Evolutionary conservation across 73 alveolate genomes (phyloP).

Genomic region (Tetrahymena malaccensis): DNA sequence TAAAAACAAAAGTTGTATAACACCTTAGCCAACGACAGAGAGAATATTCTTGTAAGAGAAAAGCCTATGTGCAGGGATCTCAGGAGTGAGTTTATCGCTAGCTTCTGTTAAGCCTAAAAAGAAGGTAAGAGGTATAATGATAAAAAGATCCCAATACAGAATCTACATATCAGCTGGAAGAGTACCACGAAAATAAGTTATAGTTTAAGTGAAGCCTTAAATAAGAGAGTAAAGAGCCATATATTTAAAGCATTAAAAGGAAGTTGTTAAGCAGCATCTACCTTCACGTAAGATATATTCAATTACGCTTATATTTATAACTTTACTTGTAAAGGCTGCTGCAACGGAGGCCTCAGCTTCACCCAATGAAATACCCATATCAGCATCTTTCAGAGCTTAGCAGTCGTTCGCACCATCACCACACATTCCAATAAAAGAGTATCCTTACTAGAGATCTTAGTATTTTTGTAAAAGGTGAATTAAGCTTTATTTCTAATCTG

Average conservation of each 20-base stretch:
- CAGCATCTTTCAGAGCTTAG: slow-evolving; percentile 77
- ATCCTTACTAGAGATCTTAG: neutral
- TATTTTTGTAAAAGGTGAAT: slow-evolving; percentile 40
- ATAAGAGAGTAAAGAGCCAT: slow-evolving; percentile 85
- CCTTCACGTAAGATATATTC: slow-evolving; percentile 82
- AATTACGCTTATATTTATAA: slow-evolving; percentile 52
- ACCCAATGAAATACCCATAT: slow-evolving; percentile 77
- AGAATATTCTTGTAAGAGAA: neutral
- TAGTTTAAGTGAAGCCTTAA: slow-evolving; percentile 66
- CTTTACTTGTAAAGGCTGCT: slow-evolving; percentile 79
- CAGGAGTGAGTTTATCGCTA: slow-evolving; percentile 32
- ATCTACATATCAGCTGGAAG: slow-evolving; percentile 70
- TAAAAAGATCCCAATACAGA: slow-evolving; percentile 76
- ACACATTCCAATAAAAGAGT: slow-evolving; percentile 71
- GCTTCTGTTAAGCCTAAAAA: slow-evolving; percentile 81
- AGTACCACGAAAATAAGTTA: slow-evolving; percentile 55
- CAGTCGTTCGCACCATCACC: slow-evolving; percentile 92
- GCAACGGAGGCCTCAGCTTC: slow-evolving; percentile 85
- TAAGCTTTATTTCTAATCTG: slow-evolving; percentile 47
- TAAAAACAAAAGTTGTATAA: neutral
- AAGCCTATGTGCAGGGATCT: neutral
- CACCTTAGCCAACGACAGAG: neutral
- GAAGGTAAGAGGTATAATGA: slow-evolving; percentile 76
- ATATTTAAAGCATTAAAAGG: slow-evolving; percentile 84
- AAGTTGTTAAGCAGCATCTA: slow-evolving; percentile 77